Percentiles rank a stretch among this genome's conserved stretches.
Evolutionary conservation across 495 filamentous ascomycete species (phyloP).

Genomic region (Xeromyces bisporus): DNA sequence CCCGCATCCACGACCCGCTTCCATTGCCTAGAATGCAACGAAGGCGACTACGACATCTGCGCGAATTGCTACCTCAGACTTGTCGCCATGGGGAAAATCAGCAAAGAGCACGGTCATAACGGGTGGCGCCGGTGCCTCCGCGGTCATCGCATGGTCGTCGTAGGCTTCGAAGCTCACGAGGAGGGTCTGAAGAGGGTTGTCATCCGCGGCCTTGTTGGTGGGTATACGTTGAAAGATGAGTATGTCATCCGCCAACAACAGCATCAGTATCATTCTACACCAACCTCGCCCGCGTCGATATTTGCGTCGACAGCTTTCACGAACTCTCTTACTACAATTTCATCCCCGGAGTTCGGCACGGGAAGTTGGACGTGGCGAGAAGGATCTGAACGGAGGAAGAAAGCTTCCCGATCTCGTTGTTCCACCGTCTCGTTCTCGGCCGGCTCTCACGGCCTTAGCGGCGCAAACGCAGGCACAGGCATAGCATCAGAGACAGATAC

Average conservation of each 20-base stretch:
- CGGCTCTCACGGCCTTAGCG: constrained; percentile 2
- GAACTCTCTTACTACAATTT: not conserved
- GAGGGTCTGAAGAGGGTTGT: constrained; percentile 41
- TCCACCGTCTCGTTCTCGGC: too few relatives aligned
- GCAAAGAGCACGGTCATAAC: constrained; percentile 50
- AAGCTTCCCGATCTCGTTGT: constrained; percentile 27
- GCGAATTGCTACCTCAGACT: constrained; percentile 53
- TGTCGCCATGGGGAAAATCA: constrained; percentile 41
- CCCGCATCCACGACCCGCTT: constrained; percentile 48
- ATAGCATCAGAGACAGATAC: not conserved
- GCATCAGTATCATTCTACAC: not conserved
- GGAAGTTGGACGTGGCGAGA: constrained; percentile 37
- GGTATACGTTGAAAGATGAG: constrained; percentile 41
- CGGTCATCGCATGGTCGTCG: constrained; percentile 75
- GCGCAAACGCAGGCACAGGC: constrained; percentile 2
- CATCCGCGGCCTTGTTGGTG: constrained; percentile 56
- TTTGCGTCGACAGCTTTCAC: not conserved
- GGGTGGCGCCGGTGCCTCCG: constrained; percentile 68
- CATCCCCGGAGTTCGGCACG: constrained; percentile 13
- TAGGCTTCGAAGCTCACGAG: constrained; percentile 47
- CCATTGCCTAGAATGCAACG: constrained; percentile 54
- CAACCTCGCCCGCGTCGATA: too few relatives aligned
- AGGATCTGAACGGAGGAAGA: constrained; percentile 28
- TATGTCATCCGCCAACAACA: constrained; percentile 10
- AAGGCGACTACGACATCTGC: constrained; percentile 76